Evolutionary conservation across 306 rosid species (phyloP).

Genomic region (Acmispon strigosus): DNA sequence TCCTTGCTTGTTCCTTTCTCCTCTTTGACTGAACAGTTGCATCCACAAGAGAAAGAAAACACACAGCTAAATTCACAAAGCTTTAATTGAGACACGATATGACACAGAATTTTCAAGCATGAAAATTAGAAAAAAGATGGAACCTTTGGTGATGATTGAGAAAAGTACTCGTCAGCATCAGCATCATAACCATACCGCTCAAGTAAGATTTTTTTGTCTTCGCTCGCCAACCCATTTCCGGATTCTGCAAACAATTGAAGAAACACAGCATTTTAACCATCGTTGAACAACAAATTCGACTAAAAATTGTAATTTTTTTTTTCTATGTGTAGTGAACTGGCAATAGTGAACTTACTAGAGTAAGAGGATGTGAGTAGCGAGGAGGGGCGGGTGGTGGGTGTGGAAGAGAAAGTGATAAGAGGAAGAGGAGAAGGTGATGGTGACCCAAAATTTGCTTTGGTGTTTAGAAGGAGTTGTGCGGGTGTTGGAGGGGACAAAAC

Average conservation of each 20-base stretch:
- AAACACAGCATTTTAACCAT: not conserved
- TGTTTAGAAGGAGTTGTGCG: constrained; percentile 31
- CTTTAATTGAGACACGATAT: not conserved
- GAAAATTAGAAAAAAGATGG: not conserved
- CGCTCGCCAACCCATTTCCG: constrained; percentile 41
- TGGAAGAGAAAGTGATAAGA: constrained; percentile 26
- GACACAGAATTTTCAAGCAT: not conserved
- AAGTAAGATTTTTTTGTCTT: constrained; percentile 54
- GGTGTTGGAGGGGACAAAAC: constrained; percentile 23
- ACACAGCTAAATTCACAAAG: constrained; percentile 2
- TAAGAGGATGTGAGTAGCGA: constrained; percentile 29
- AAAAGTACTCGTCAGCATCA: constrained; percentile 64
- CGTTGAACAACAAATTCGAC: not conserved
- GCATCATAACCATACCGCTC: constrained; percentile 78
- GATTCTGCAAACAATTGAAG: constrained; percentile 32
- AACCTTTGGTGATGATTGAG: constrained; percentile 65
- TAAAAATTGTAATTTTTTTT: not conserved
- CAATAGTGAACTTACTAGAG: constrained; percentile 33
- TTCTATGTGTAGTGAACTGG: not conserved
- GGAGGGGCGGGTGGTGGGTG: constrained; percentile 24
- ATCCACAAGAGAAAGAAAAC: constrained; percentile 5
- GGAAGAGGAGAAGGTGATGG: constrained; percentile 23
- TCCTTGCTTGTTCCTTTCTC: constrained; percentile 41
- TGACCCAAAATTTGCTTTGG: constrained; percentile 23
- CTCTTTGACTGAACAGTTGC: constrained; percentile 43